Percentiles rank a stretch among this genome's conserved stretches.
Conservation (phyloP, 192 early-diverging fungal species). For the Umbelopsis vinacea region DNA sequence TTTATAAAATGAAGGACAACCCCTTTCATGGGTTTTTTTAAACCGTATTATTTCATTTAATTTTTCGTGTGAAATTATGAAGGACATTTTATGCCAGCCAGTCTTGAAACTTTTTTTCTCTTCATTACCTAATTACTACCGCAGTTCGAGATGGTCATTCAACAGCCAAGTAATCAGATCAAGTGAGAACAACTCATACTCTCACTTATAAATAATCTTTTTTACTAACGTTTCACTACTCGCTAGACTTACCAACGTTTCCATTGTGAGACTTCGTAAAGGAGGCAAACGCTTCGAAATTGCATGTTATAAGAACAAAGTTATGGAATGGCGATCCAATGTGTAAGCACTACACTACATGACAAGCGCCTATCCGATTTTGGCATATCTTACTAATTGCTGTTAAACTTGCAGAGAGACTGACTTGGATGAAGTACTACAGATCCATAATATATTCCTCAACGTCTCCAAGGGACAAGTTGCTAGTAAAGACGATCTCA, state of each 20-base stretch:
- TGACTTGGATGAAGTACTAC: constrained; percentile 95
- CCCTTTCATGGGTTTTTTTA: too few relatives aligned
- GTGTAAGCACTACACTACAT: constrained; percentile 62
- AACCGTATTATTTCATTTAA: background rate
- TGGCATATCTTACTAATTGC: background rate
- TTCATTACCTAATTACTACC: background rate
- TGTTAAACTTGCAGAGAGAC: constrained; percentile 70
- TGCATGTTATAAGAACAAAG: constrained; percentile 99
- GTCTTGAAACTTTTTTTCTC: too few relatives aligned
- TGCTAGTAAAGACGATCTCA: constrained; percentile 86
- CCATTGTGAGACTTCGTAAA: constrained; percentile 92
- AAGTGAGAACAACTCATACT: constrained; percentile 34
- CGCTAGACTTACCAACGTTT: constrained; percentile 90
- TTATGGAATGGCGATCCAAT: constrained; percentile 91
- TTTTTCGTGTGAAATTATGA: background rate
- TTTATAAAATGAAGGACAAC: background rate
- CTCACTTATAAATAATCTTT: background rate
- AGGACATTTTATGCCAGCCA: too few relatives aligned
- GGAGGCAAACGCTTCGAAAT: constrained; percentile 98
- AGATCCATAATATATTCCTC: constrained; percentile 90
- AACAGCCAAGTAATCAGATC: constrained; percentile 47
- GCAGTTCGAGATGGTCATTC: constrained; percentile 33
- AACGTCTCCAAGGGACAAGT: constrained; percentile 98
- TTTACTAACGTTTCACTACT: background rate
- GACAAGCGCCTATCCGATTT: background rate